These are phyloP conservation scores for Blastobotrys parvus DNA, from an alignment of 805 yeast species.

Conservation along the genomic window DNA sequence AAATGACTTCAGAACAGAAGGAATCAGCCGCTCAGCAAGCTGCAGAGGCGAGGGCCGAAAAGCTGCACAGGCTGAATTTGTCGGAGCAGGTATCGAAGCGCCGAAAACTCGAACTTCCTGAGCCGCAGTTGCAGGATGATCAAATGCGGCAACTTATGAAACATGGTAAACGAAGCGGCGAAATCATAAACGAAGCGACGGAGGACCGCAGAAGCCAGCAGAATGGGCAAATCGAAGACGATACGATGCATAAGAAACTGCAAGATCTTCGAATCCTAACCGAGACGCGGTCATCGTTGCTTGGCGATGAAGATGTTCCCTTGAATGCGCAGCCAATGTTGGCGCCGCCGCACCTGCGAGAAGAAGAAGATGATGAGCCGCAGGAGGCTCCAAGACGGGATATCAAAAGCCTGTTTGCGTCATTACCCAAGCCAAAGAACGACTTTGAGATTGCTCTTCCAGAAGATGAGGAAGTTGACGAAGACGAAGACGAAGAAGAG, in stretches of 20 bases:
- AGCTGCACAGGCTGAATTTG: constrained; percentile 22
- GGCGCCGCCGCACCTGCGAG: neutral
- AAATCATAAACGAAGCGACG: constrained; percentile 11
- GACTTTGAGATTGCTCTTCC: constrained; percentile 32
- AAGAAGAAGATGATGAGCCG: neutral
- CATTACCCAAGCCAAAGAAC: constrained; percentile 35
- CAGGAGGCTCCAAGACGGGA: neutral
- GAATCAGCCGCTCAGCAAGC: constrained; percentile 23
- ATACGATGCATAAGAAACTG: constrained; percentile 29
- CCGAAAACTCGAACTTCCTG: constrained; percentile 31
- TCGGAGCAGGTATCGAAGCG: constrained; percentile 31
- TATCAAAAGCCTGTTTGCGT: constrained; percentile 5
- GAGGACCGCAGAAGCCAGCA: neutral
- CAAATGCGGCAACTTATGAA: constrained; percentile 27
- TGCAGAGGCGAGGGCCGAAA: constrained; percentile 20
- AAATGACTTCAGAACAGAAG: constrained; percentile 14
- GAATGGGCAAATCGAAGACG: constrained; percentile 22
- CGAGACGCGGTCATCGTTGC: constrained; percentile 31
- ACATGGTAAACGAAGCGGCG: constrained; percentile 19
- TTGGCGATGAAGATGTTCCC: constrained; percentile 22
- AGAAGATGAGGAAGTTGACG: constrained; percentile 16
- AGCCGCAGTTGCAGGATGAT: constrained; percentile 26
- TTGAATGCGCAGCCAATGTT: constrained; percentile 4
- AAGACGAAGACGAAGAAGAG: constrained; percentile 6
- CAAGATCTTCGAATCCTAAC: constrained; percentile 29